Base-by-base conservation (phyloP, 352 stramenopile genomes). In the Phytophthora boehmeriae region DNA sequence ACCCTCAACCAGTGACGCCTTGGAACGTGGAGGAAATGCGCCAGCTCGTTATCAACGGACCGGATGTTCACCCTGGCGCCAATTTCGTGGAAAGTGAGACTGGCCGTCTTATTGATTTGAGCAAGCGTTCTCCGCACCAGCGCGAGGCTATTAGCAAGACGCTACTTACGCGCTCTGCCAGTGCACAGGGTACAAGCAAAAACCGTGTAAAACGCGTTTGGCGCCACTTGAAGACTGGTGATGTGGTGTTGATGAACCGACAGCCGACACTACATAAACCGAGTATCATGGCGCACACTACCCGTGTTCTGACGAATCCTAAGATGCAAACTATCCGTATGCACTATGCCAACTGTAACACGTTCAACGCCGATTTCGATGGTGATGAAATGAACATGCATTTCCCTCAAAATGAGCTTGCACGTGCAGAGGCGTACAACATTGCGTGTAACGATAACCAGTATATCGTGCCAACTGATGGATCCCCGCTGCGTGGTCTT, bases 341-440 rank as follows among this genome's bases (percentile, higher is more conserved):
- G 97, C 97, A 99, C 84, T 99, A 99, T 74, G 97, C 97, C 32
- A 99, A 99, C 84, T 99, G 97, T 85, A 99, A 99, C 82, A 99
- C 98, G 38, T 99, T 99, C 90, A 99, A 99, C 82, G 98, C 98
- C 34, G 98, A 99, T 84, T 99, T 99, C 71, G 98, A 99, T 78
- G 98, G 98, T 63, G 98, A 99, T 76, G 98, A 99, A 86, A 99
- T 99, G 88, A 99, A 99, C 83, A 98, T 99, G 80, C 98, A 99
- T 77, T 99, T 99, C 59, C 98, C 98, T 20, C 98, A 99, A 79
- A 99, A 96, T 75, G 95, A 99, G 66, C 69, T 99, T 17, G 97
- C 95, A n/a, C 85, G 96, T 17, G 94, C 97, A 0, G 98, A 99
- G 68, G 96, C 97, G 1, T 97, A 99, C 76, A 90, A 98, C 59